Percentiles rank a stretch among this genome's conserved stretches.
phyloP scores from a whole-genome alignment of 2,329 filamentous ascomycete genomes.

The Drechslerella stenobrocha region DNA sequence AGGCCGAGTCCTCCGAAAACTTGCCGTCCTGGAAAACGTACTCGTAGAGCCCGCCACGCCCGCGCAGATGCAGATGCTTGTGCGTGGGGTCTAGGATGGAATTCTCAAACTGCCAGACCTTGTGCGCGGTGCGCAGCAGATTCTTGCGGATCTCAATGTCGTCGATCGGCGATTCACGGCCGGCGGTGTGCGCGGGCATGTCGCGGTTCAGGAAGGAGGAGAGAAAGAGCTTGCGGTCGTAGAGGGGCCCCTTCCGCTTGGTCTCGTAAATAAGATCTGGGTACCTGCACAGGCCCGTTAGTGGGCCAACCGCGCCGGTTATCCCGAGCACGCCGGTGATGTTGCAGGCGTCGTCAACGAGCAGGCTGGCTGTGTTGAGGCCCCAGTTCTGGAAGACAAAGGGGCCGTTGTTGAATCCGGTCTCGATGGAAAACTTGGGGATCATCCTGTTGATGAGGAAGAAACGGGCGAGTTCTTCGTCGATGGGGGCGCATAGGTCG shows the following conservation, averaged over 20 bases:
- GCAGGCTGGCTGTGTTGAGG: conserved; percentile 13
- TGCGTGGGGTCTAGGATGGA: conserved; percentile 37
- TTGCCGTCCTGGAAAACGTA: conserved; percentile 42
- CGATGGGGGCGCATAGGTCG: conserved; percentile 37
- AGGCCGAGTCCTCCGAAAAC: conserved; percentile 40
- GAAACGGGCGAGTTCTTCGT: conserved; percentile 44
- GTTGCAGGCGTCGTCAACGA: conserved; percentile 44
- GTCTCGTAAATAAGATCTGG: conserved; percentile 48
- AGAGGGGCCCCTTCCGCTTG: conserved; percentile 37
- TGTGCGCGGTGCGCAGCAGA: conserved; percentile 31
- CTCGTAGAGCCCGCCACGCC: conserved; percentile 43
- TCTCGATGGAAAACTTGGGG: conserved; percentile 44
- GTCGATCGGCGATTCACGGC: conserved; percentile 12
- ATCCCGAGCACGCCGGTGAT: conserved; percentile 35
- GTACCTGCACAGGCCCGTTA: conserved; percentile 38
- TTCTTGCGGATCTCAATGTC: conserved; percentile 33
- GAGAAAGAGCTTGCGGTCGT: conserved; percentile 44
- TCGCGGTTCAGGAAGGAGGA: conserved; percentile 31
- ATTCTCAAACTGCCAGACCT: conserved; percentile 47
- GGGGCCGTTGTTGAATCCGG: conserved; percentile 37
- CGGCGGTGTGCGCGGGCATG: conserved; percentile 14
- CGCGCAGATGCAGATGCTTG: conserved; percentile 39
- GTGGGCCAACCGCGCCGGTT: conserved; percentile 29
- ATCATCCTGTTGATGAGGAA: conserved; percentile 49
- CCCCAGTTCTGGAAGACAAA: conserved; percentile 48